Conservation (phyloP, 1,284 basidiomycete genomes). For the Ceratobasidium papillatum region DNA sequence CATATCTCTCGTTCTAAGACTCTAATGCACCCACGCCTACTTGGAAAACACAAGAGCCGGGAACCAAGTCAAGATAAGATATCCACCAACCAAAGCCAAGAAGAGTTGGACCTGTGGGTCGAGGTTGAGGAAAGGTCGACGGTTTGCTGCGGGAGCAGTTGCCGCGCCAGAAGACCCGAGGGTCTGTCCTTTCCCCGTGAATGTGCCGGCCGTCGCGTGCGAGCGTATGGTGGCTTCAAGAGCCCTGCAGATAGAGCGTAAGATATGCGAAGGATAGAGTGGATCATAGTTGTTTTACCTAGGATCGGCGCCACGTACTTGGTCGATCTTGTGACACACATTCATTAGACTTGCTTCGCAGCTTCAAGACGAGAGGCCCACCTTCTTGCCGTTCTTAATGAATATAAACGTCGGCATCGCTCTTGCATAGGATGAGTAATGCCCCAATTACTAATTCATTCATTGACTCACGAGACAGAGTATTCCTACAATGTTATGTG, state of each 20-base stretch:
- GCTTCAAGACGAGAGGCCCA: neutral
- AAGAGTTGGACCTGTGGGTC: constrained; percentile 73
- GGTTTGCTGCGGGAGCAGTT: constrained; percentile 51
- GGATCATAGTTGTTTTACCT: constrained; percentile 55
- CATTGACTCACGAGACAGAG: constrained; percentile 71
- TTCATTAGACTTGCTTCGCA: neutral
- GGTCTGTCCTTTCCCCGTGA: constrained; percentile 76
- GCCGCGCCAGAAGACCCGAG: constrained; percentile 55
- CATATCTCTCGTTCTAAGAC: neutral
- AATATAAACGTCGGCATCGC: constrained; percentile 82
- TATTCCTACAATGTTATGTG: constrained; percentile 54
- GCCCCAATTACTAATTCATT: constrained; percentile 28
- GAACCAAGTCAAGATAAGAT: constrained; percentile 50
- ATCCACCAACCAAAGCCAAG: constrained; percentile 66
- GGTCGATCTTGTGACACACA: constrained; percentile 55
- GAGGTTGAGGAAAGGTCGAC: constrained; percentile 58
- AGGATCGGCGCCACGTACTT: constrained; percentile 72
- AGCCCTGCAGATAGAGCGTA: constrained; percentile 54
- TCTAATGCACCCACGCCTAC: neutral
- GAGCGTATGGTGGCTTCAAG: constrained; percentile 65
- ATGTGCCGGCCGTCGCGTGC: constrained; percentile 58
- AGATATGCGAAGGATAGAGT: constrained; percentile 8
- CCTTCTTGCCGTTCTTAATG: constrained; percentile 69
- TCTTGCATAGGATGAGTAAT: neutral
- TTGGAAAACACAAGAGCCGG: constrained; percentile 3